phyloP scores from a whole-genome alignment of 2,329 filamentous ascomycete species.

The Talaromyces sp. region DNA sequence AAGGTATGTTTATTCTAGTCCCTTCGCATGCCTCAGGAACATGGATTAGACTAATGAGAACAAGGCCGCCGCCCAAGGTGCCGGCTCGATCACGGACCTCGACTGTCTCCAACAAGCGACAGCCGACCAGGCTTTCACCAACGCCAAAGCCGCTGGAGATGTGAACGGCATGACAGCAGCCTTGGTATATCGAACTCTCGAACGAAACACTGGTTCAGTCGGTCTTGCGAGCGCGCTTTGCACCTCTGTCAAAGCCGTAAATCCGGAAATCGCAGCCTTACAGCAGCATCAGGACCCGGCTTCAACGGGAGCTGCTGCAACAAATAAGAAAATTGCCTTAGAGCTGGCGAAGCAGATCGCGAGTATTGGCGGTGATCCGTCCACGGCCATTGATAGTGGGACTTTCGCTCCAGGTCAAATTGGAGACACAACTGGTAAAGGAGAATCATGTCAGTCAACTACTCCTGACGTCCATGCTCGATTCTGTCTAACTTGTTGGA shows the following conservation, averaged over 20 bases:
- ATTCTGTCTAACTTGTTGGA: background rate
- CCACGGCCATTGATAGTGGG: slow-evolving; percentile 55
- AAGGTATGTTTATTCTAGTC: background rate
- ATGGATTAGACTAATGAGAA: background rate
- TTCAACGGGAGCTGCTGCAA: slow-evolving; percentile 49
- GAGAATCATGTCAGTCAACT: slow-evolving; percentile 45
- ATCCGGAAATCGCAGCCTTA: slow-evolving; percentile 61
- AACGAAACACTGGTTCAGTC: slow-evolving; percentile 57
- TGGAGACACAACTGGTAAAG: slow-evolving; percentile 46
- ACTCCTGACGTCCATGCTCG: background rate
- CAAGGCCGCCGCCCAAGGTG: slow-evolving; percentile 47
- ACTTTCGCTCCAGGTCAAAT: slow-evolving; percentile 60
- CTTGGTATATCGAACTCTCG: slow-evolving; percentile 51
- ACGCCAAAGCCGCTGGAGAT: slow-evolving; percentile 51
- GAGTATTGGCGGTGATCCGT: slow-evolving; percentile 57
- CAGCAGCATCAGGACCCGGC: slow-evolving; percentile 65
- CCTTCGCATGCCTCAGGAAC: no score
- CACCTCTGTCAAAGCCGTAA: slow-evolving; percentile 51
- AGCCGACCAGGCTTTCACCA: slow-evolving; percentile 57
- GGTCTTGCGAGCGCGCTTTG: slow-evolving; percentile 56
- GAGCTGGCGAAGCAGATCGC: slow-evolving; percentile 57
- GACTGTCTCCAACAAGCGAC: slow-evolving; percentile 57
- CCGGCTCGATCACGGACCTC: slow-evolving; percentile 46
- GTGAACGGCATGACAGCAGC: slow-evolving; percentile 52
- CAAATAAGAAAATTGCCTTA: slow-evolving; percentile 59